phyloP scores from a whole-genome alignment of 2,329 filamentous ascomycete genomes.

The Lasiodiplodia gonubiensis region DNA sequence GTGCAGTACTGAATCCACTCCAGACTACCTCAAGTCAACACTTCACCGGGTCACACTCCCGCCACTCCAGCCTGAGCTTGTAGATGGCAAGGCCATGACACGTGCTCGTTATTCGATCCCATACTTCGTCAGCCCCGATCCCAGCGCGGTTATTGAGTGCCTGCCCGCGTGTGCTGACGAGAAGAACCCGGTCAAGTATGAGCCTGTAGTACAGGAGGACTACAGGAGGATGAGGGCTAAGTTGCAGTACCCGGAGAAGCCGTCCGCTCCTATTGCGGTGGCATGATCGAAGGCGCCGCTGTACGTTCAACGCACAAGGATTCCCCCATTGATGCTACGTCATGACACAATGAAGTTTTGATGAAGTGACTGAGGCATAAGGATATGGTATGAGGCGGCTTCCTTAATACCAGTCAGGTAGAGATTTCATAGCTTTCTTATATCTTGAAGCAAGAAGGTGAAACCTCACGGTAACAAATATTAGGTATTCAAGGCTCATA shows the following conservation, averaged over 20 bases:
- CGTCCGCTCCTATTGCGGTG: background rate
- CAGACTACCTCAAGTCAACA: conserved; percentile 28
- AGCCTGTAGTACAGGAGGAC: conserved; percentile 25
- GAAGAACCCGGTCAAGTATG: conserved; percentile 26
- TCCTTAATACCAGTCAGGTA: no score
- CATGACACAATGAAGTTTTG: background rate
- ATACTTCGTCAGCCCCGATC: conserved; percentile 62
- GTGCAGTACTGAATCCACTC: background rate
- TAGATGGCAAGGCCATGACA: conserved; percentile 51
- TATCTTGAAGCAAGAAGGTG: no score
- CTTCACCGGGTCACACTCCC: conserved; percentile 23
- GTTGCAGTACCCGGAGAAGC: conserved; percentile 26
- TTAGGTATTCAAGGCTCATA: no score
- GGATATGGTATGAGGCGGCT: no score
- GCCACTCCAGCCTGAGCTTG: background rate
- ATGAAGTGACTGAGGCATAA: background rate
- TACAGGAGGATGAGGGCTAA: conserved; percentile 28
- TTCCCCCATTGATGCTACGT: background rate
- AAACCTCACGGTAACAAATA: no score
- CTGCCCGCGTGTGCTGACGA: conserved; percentile 14
- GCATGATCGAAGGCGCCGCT: background rate
- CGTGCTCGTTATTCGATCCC: conserved; percentile 64
- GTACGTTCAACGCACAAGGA: background rate
- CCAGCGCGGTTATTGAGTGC: conserved; percentile 55
- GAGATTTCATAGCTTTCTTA: no score